Evolutionary conservation across 768 basidiomycete species (phyloP).

Genomic region (Xerocomus brunneocitrinus): DNA sequence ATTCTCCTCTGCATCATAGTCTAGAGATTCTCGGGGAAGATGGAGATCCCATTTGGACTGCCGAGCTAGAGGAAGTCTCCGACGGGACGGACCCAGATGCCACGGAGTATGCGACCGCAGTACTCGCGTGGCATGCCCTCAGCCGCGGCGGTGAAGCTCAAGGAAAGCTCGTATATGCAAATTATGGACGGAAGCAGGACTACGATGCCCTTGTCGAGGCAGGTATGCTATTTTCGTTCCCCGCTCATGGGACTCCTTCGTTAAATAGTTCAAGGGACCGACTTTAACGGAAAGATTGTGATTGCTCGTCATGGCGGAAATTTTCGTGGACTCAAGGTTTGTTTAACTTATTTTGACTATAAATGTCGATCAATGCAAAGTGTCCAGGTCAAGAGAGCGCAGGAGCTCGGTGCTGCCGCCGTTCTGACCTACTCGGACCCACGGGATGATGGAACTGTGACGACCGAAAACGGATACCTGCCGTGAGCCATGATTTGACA

Average conservation of each 20-base stretch:
- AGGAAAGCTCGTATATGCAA: slow-evolving; percentile 53
- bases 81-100: slow-evolving; percentile 63
- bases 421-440: slow-evolving; percentile 85
- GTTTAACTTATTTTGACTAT: slow-evolving; percentile 6
- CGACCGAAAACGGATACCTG: slow-evolving; percentile 69
- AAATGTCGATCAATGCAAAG: slow-evolving; percentile 21
- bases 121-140: slow-evolving; percentile 68
- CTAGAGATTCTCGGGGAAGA: slow-evolving; percentile 53
- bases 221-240: slow-evolving; percentile 29
- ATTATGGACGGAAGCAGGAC: slow-evolving; percentile 58
- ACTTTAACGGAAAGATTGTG: slow-evolving; percentile 76
- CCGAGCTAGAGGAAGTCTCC: slow-evolving; percentile 62
- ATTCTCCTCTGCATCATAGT: slow-evolving; percentile 55
- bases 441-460: slow-evolving; percentile 82
- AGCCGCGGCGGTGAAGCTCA: slow-evolving; percentile 62
- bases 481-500: slow-evolving; percentile 35
- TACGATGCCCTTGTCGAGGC: slow-evolving; percentile 54
- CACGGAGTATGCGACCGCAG: slow-evolving; percentile 47
- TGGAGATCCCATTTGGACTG: slow-evolving; percentile 49
- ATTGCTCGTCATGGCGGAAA: slow-evolving; percentile 70
- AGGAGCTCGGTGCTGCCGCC: slow-evolving; percentile 82
- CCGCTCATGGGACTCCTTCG: not conserved
- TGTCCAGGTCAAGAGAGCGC: slow-evolving; percentile 70
- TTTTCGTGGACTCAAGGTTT: slow-evolving; percentile 89
- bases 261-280: slow-evolving; percentile 39